phyloP scores from a whole-genome alignment of 2,329 filamentous ascomycete species.

The Botrytis deweyae region DNA sequence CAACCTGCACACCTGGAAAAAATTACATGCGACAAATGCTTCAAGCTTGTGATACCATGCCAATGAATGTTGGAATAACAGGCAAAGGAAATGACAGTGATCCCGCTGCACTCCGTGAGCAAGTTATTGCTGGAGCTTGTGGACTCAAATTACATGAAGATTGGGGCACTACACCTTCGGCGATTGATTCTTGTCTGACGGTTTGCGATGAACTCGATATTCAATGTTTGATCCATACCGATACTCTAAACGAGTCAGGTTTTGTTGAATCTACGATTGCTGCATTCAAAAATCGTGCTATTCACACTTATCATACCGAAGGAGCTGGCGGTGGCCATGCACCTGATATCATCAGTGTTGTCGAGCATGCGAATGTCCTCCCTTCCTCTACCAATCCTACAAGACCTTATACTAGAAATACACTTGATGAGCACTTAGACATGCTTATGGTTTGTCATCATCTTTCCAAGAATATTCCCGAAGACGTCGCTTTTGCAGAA shows the following conservation, averaged over 20 bases:
- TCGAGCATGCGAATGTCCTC: constrained; percentile 83
- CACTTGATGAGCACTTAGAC: constrained; percentile 92
- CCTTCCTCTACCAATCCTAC: constrained; percentile 93
- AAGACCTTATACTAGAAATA: constrained; percentile 85
- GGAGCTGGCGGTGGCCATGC: constrained; percentile 93
- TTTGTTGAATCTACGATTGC: constrained; percentile 89
- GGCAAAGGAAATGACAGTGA: constrained; percentile 89
- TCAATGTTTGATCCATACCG: constrained; percentile 92
- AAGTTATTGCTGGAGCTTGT: constrained; percentile 78
- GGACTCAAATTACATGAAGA: constrained; percentile 95
- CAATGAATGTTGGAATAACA: constrained; percentile 86
- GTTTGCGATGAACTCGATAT: constrained; percentile 92
- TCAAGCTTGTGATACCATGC: constrained; percentile 77
- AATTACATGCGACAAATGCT: constrained; percentile 87
- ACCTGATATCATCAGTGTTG: constrained; percentile 92
- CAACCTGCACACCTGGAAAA: constrained; percentile 86
- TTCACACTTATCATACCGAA: constrained; percentile 97
- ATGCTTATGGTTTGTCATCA: constrained; percentile 99
- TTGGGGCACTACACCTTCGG: constrained; percentile 88
- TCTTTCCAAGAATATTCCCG: constrained; percentile 85
- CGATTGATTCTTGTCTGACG: constrained; percentile 80
- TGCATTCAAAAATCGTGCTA: constrained; percentile 82
- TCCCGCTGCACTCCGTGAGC: constrained; percentile 69
- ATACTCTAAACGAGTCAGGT: constrained; percentile 95
- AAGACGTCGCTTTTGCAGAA: constrained; percentile 94